Evolutionary conservation across 1,284 basidiomycete species (phyloP), one percentile per base, ranked within the genome.

Genomic region (Ganoderma lingzhi): DNA sequence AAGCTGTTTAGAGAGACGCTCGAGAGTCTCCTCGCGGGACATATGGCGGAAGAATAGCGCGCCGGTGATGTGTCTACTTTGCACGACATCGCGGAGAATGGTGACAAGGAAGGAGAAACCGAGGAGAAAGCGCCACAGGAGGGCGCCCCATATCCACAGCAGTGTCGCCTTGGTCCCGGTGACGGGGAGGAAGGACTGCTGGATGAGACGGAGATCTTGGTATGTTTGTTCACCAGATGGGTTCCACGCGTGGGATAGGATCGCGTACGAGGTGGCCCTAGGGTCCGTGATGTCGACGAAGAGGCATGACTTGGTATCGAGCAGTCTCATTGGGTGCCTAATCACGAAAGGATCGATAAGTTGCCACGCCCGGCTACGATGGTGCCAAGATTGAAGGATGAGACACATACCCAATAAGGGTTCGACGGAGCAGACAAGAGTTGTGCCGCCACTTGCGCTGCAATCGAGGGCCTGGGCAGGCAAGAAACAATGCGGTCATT

Each of bases 171-270:
- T 41, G 12, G n/a, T 37, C 35, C 58, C 58, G 37, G 23, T 60
- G 17, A 60, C 58, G 32, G 58, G 58, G n/a, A 60, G 58, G 37
- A 60, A 23, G 8, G 58, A 60, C 39, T 41, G 58, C 58, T 60
- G 58, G 39, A 60, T 32, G 19, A 35, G 58, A n/a, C 35, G 37
- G 35, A 53, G 35, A 28, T 41, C 44, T 53, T 62, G 65, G 12
- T 39, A 66, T 28, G 65, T 66, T n/a, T 62, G 65, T 32, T 62
- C 62, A 42, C 62, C 62, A 6, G 23, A 41, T 19, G 17, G 42
- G 17, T 44, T 14, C 62, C 62, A 62, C 42, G 48, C 62, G 30
- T 62, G 62, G 44, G 62, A 62, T 28, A 62, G 45, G 62, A 62
- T 62, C 30, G 62, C 62, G 32, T 62, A 62, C 6, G 42, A 48